phyloP scores from a whole-genome alignment of 164 flowering plant genomes.

The Liquidambar formosana region DNA sequence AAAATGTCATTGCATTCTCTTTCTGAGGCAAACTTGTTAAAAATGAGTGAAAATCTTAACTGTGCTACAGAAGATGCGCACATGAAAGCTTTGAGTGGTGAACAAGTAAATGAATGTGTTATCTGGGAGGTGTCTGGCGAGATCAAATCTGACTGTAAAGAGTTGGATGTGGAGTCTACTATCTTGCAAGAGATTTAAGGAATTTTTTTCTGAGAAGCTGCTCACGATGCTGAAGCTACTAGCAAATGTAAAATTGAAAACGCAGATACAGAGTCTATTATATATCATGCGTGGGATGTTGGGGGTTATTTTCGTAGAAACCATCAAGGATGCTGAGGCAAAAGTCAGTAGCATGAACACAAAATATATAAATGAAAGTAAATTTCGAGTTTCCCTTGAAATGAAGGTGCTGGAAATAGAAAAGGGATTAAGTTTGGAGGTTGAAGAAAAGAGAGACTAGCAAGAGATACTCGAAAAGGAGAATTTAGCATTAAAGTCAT shows the following conservation, averaged over 20 bases:
- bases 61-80: conserved; percentile 39
- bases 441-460: conserved; percentile 46
- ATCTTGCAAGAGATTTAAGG: conserved; percentile 30
- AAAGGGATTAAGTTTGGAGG: conserved; percentile 24
- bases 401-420: conserved; percentile 33
- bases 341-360: conserved; percentile 24
- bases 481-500: conserved; percentile 37
- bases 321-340: conserved; percentile 40
- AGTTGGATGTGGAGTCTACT: conserved; percentile 26
- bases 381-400: conserved; percentile 36
- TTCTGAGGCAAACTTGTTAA: conserved; percentile 38
- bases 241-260: conserved; percentile 33
- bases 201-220: conserved; percentile 33
- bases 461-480: conserved; percentile 54
- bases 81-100: conserved; percentile 43
- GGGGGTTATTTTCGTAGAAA: conserved; percentile 41
- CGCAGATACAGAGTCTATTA: conserved; percentile 36
- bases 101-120: conserved; percentile 48
- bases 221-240: conserved; percentile 18
- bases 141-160: conserved; percentile 25
- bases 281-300: conserved; percentile 43
- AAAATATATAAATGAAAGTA: conserved; percentile 29
- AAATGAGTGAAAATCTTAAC: conserved; percentile 40
- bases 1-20: conserved; percentile 41
- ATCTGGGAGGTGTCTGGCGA: conserved; percentile 37